Evolutionary conservation across 176 grass and related monocot genomes (phyloP).

Genomic region (Oryza longistaminata): DNA sequence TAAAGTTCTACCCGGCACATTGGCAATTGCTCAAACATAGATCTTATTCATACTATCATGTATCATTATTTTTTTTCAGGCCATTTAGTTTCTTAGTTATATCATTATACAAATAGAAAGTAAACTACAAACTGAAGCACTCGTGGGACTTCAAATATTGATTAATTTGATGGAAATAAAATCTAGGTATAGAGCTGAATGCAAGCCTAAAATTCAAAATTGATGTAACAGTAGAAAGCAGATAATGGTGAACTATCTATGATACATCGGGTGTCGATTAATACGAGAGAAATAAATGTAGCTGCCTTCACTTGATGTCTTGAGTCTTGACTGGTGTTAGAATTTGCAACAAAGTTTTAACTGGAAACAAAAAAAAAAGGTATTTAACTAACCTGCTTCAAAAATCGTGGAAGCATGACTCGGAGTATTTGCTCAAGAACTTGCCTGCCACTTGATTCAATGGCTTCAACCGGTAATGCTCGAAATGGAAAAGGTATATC

Average conservation of each 20-base stretch:
- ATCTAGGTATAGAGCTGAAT: not conserved
- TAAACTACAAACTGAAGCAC: constrained; percentile 8
- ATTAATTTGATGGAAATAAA: not conserved
- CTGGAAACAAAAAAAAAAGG: not conserved
- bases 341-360: not conserved
- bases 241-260: too few species aligned
- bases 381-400: constrained; percentile 64
- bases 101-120: not conserved
- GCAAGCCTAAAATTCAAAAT: not conserved
- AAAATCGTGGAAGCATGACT: constrained; percentile 91
- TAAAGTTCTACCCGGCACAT: not conserved
- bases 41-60: not conserved
- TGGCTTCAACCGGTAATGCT: constrained; percentile 71
- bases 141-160: not conserved
- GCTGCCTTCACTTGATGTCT: constrained; percentile 5
- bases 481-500: constrained; percentile 87
- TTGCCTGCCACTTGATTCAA: constrained; percentile 92
- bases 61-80: not conserved
- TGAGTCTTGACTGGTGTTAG: not conserved
- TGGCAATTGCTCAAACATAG: not conserved
- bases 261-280: too few species aligned
- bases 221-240: too few species aligned
- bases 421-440: constrained; percentile 80
- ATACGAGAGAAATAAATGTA: not conserved
- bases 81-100: not conserved